A percentile compares a stretch with the other conserved stretches of the same genome.
These are phyloP conservation scores for Stemphylium beticola DNA, from an alignment of 2,329 filamentous ascomycete genomes.

Conservation along the genomic window DNA sequence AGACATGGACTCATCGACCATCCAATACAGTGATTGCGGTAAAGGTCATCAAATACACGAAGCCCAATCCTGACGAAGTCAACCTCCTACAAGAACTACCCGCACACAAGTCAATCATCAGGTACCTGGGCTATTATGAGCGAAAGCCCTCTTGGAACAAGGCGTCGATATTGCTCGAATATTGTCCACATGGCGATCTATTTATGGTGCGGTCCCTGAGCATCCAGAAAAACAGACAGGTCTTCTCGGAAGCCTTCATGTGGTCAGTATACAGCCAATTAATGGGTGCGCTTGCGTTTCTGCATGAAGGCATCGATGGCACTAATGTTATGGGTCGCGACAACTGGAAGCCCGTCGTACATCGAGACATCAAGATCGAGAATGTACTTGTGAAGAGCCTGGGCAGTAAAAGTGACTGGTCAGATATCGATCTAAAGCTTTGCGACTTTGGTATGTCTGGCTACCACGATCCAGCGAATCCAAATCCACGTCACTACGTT, in stretches of 20 bases:
- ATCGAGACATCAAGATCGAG: constrained; percentile 93
- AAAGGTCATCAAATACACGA: constrained; percentile 13
- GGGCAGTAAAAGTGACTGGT: constrained; percentile 14
- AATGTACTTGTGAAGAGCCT: constrained; percentile 73
- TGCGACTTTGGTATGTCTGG: constrained; percentile 71
- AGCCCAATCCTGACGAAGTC: constrained; percentile 10
- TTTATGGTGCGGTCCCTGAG: constrained; percentile 1
- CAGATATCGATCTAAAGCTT: constrained; percentile 62
- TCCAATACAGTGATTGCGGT: constrained; percentile 15
- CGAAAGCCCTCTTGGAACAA: not conserved
- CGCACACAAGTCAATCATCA: constrained; percentile 17
- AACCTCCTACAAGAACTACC: constrained; percentile 17
- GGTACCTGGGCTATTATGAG: constrained; percentile 9
- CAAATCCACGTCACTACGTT: not conserved
- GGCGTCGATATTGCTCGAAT: constrained; percentile 21
- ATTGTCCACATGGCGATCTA: constrained; percentile 23
- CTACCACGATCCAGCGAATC: constrained; percentile 55
- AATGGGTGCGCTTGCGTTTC: constrained; percentile 21
- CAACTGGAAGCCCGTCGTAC: constrained; percentile 85
- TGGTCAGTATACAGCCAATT: constrained; percentile 27
- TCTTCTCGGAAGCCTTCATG: constrained; percentile 19
- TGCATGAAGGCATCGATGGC: constrained; percentile 27
- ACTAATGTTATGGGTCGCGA: not conserved
- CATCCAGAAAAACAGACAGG: not conserved
- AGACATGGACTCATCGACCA: constrained; percentile 13